Conservation (phyloP, 1,284 basidiomycete genomes). For the Limonomyces culmigenus region DNA sequence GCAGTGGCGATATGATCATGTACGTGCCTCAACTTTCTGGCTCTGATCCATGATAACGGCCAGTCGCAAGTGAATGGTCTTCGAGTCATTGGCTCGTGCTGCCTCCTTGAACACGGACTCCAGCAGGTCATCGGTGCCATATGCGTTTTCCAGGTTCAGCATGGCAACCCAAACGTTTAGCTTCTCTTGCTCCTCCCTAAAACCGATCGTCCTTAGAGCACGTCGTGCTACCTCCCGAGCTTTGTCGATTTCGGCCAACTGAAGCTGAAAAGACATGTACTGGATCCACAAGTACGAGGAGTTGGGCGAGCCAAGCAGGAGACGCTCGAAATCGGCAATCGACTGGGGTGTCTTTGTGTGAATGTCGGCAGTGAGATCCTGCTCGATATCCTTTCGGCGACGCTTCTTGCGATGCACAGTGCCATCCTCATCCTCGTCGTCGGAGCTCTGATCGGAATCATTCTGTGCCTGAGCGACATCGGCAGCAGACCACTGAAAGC, state of each 20-base stretch:
- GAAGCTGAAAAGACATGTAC: slow-evolving; percentile 97
- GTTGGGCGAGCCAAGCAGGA: slow-evolving; percentile 90
- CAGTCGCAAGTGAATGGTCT: slow-evolving; percentile 75
- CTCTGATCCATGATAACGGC: slow-evolving; percentile 76
- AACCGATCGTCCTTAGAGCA: slow-evolving; percentile 80
- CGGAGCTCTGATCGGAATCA: slow-evolving; percentile 21
- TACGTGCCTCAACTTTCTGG: slow-evolving; percentile 60
- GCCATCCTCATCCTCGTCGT: slow-evolving; percentile 29
- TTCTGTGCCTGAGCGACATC: slow-evolving; percentile 17
- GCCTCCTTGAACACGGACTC: slow-evolving; percentile 84
- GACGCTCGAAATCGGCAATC: slow-evolving; percentile 85
- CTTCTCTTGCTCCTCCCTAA: slow-evolving; percentile 93
- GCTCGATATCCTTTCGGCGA: slow-evolving; percentile 47
- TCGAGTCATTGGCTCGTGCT: slow-evolving; percentile 79
- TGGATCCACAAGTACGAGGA: slow-evolving; percentile 98
- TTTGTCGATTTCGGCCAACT: slow-evolving; percentile 89
- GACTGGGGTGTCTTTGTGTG: slow-evolving; percentile 79
- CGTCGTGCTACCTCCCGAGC: slow-evolving; percentile 78
- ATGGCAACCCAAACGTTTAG: slow-evolving; percentile 97
- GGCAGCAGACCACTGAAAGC: slow-evolving; percentile 56
- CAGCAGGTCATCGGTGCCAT: slow-evolving; percentile 72
- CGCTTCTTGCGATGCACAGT: slow-evolving; percentile 44
- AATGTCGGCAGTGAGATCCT: slow-evolving; percentile 76
- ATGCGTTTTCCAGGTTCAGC: slow-evolving; percentile 89
- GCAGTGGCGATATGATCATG: not conserved